Evolutionary conservation across 2,329 filamentous ascomycete genomes (phyloP).

Genomic region (Colletotrichum siamense): DNA sequence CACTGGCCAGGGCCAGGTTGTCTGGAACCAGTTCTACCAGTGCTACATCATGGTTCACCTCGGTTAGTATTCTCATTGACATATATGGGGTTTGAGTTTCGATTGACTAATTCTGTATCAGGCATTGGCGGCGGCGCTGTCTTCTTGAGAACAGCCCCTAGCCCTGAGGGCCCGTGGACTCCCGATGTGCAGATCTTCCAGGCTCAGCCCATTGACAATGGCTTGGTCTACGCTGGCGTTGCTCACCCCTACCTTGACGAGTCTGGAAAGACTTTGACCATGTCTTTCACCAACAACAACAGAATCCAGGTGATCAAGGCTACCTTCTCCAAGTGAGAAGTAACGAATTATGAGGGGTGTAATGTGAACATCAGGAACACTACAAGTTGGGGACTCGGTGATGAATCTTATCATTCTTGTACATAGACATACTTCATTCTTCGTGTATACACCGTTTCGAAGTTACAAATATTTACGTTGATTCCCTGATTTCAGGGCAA

Average conservation of each 20-base stretch:
- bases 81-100: no score
- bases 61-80: neutral
- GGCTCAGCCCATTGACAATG: constrained; percentile 35
- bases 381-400: neutral
- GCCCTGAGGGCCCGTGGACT: constrained; percentile 41
- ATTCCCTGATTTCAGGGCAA: neutral
- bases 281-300: constrained; percentile 46
- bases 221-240: constrained; percentile 40
- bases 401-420: neutral
- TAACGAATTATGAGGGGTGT: neutral
- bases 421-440: neutral
- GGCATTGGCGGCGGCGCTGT: constrained; percentile 6
- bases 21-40: constrained; percentile 37
- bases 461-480: neutral
- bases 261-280: constrained; percentile 37
- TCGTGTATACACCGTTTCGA: neutral
- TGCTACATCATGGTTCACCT: constrained; percentile 42
- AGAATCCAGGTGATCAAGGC: constrained; percentile 40
- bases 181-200: constrained; percentile 38
- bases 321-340: constrained; percentile 25
- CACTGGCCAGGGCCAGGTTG: constrained; percentile 41
- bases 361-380: neutral
- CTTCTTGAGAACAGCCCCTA: constrained; percentile 30
- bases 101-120: neutral
- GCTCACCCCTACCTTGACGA: constrained; percentile 42